Percentiles rank a stretch among this genome's conserved stretches.
phyloP scores from a whole-genome alignment of 371 early-diverging fungal genomes.

The Phascolomyces articulosus region DNA sequence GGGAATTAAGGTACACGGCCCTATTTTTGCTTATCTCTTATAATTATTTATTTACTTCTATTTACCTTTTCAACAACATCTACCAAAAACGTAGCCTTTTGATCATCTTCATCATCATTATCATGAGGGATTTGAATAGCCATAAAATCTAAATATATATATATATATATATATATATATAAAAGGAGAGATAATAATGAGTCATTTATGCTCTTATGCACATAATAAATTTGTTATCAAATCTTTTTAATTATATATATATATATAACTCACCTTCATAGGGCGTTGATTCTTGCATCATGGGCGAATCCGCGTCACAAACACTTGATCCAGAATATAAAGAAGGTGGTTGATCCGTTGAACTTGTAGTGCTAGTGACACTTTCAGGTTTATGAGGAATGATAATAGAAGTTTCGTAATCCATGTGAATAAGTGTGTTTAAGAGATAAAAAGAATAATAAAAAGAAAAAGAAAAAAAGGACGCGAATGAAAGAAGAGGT shows the following conservation, averaged over 20 bases:
- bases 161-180: too few species aligned
- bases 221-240: background rate
- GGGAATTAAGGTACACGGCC: background rate
- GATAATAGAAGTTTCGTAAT: constrained; percentile 11
- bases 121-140: constrained; percentile 24
- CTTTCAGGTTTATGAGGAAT: constrained; percentile 17
- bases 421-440: background rate
- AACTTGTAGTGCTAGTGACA: constrained; percentile 14
- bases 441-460: background rate
- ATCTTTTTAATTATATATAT: background rate
- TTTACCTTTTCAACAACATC: background rate
- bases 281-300: constrained; percentile 15
- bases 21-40: background rate
- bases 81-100: constrained; percentile 9
- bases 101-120: constrained; percentile 15
- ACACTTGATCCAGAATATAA: constrained; percentile 22
- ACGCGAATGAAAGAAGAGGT: constrained; percentile 1
- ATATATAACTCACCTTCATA: constrained; percentile 13
- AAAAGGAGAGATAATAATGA: background rate
- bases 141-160: constrained; percentile 15
- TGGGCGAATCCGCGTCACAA: constrained; percentile 17
- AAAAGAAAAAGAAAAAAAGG: background rate
- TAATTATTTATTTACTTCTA: background rate
- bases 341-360: constrained; percentile 18
- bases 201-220: constrained; percentile 1